A percentile compares a stretch with the other conserved stretches of the same genome.
Evolutionary conservation across 139 green algal genomes (phyloP).

Genomic region (Closterium sp.): DNA sequence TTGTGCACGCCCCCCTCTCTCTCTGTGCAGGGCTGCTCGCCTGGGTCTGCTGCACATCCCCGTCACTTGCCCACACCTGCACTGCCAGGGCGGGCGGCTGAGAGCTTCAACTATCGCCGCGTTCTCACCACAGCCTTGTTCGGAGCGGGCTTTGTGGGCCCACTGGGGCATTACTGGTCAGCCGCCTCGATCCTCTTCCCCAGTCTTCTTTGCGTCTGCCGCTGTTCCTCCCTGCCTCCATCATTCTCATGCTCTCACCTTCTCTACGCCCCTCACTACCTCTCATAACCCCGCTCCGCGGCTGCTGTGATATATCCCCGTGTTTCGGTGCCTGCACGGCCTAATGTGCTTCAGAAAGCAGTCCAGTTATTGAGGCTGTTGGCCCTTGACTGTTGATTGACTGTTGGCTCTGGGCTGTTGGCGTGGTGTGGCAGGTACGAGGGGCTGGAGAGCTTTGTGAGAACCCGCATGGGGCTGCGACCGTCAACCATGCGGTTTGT

Average conservation of each 20-base stretch:
- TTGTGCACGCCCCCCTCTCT: not conserved
- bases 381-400: not conserved
- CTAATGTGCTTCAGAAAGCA: not conserved
- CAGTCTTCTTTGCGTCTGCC: too few relatives aligned
- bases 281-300: not conserved
- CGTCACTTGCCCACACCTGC: not conserved
- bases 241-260: not conserved
- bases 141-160: conserved; percentile 34
- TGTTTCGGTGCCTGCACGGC: not conserved
- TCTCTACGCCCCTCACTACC: not conserved
- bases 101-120: conserved; percentile 4
- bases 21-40: not conserved
- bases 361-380: not conserved
- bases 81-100: not conserved
- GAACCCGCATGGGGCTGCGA: conserved; percentile 3
- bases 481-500: conserved; percentile 42
- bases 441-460: conserved; percentile 31
- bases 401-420: not conserved
- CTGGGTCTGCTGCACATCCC: too few relatives aligned
- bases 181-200: too few relatives aligned
- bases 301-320: not conserved
- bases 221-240: not conserved
- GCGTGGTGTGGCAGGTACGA: conserved; percentile 26
- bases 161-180: conserved; percentile 42
- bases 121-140: conserved; percentile 30